These are phyloP conservation scores for Aphanocladium album DNA, from an alignment of 2,329 filamentous ascomycete species.

Conservation along the genomic window DNA sequence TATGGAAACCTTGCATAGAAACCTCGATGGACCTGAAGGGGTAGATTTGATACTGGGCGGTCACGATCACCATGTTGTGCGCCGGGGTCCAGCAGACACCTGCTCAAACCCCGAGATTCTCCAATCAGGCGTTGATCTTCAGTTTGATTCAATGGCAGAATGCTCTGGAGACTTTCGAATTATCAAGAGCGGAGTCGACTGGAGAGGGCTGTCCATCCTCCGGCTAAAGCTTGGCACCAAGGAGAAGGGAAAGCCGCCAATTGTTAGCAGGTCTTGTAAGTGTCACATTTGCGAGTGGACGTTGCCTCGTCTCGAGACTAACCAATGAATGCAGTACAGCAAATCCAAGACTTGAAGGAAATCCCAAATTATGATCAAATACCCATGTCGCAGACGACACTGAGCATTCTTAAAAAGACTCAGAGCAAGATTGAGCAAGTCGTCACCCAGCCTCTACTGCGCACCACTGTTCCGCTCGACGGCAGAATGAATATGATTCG, in stretches of 20 bases:
- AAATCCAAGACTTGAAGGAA: background rate
- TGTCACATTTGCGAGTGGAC: background rate
- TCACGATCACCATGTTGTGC: conserved; percentile 22
- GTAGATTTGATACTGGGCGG: conserved; percentile 22
- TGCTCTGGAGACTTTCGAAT: conserved; percentile 4
- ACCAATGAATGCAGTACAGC: background rate
- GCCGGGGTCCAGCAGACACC: conserved; percentile 17
- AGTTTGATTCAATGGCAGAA: background rate
- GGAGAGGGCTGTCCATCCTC: conserved; percentile 10
- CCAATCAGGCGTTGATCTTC: conserved; percentile 12
- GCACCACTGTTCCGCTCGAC: conserved; percentile 18
- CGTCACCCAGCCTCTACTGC: conserved; percentile 18
- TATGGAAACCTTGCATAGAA: conserved; percentile 13
- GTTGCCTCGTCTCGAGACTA: background rate
- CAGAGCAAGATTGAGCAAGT: conserved; percentile 17
- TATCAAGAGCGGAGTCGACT: conserved; percentile 16
- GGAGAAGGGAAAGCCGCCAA: background rate
- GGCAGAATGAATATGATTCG: conserved; percentile 19
- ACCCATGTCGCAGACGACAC: background rate
- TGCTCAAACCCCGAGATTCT: conserved; percentile 15
- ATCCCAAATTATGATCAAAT: background rate
- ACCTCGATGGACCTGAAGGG: conserved; percentile 13
- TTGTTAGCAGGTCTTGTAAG: conserved; percentile 3
- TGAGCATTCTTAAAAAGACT: conserved; percentile 9
- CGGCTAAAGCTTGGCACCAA: background rate